Evolutionary conservation across 495 filamentous ascomycete genomes (phyloP).

Genomic region (Penicillium cosmopolitanum): DNA sequence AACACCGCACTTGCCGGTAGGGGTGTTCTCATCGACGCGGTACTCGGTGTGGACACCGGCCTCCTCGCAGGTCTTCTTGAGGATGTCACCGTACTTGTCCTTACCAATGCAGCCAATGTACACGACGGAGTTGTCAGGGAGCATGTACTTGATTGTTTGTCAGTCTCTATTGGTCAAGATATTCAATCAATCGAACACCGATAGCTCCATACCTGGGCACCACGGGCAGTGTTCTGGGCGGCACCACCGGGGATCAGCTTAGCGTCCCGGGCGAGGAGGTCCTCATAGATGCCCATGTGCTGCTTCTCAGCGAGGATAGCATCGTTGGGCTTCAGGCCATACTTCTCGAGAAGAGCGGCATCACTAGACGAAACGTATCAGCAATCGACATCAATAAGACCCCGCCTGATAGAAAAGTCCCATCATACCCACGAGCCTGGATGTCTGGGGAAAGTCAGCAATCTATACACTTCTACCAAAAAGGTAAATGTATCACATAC

Average conservation of each 20-base stretch:
- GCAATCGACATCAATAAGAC: conserved; percentile 7
- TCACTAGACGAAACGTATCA: conserved; percentile 40
- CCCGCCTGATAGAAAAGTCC: conserved; percentile 8
- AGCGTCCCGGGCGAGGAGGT: conserved; percentile 83
- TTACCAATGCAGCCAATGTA: conserved; percentile 92
- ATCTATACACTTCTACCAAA: conserved; percentile 13
- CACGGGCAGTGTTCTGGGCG: conserved; percentile 96
- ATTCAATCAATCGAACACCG: neutral
- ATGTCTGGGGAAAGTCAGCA: conserved; percentile 66
- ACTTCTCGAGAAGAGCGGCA: conserved; percentile 83
- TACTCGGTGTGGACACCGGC: conserved; percentile 92
- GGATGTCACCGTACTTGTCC: conserved; percentile 87
- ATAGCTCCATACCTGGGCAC: conserved; percentile 67
- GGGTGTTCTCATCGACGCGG: conserved; percentile 76
- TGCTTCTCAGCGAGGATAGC: conserved; percentile 94
- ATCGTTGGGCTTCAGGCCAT: conserved; percentile 91
- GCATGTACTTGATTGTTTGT: conserved; percentile 69
- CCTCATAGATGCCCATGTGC: conserved; percentile 88
- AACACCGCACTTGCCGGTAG: conserved; percentile 93
- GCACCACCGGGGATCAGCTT: conserved; percentile 96
- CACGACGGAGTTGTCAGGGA: conserved; percentile 81
- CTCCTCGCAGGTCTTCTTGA: conserved; percentile 76
- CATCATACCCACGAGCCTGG: conserved; percentile 74
- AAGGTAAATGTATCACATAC: conserved; percentile 52
- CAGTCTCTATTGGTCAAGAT: neutral